Conservation (phyloP, 305 asterid species). For the Petunia hybrid region DNA sequence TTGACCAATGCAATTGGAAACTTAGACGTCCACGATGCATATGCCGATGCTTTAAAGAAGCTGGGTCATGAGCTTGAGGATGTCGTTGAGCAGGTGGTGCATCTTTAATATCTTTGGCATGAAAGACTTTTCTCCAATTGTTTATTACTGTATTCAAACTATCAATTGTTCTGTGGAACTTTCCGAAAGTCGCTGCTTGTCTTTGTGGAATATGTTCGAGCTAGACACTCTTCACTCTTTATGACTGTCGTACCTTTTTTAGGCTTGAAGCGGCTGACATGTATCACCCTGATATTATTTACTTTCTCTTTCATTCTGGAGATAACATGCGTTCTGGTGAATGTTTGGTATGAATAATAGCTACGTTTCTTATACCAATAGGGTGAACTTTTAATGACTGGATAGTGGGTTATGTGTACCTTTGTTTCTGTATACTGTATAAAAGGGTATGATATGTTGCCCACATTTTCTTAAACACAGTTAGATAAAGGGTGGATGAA, state of each 20-base stretch:
- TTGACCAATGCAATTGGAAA: slow-evolving; percentile 97
- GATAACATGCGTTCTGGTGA: background rate
- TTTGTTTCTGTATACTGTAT: slow-evolving; percentile 17
- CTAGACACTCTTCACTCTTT: slow-evolving; percentile 21
- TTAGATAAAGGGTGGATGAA: slow-evolving; percentile 12
- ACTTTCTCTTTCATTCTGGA: background rate
- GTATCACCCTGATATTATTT: background rate
- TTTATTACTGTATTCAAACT: background rate
- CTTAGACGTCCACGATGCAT: slow-evolving; percentile 81
- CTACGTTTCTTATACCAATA: background rate
- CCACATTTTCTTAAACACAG: background rate
- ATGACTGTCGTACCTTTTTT: background rate
- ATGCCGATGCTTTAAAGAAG: slow-evolving; percentile 85
- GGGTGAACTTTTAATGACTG: background rate
- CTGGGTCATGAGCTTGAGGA: slow-evolving; percentile 91
- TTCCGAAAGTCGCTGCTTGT: slow-evolving; percentile 8
- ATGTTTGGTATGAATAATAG: background rate
- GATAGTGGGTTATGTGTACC: background rate
- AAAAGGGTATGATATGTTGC: background rate
- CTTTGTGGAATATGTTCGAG: slow-evolving; percentile 17
- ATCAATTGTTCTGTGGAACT: slow-evolving; percentile 17
- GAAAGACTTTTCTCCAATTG: background rate
- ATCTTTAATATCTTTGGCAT: slow-evolving; percentile 33
- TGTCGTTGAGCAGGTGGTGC: slow-evolving; percentile 84
- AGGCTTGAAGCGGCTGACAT: background rate